Conservation (phyloP, 208 protist species). For the Acanthamoeba culbertsoni region DNA sequence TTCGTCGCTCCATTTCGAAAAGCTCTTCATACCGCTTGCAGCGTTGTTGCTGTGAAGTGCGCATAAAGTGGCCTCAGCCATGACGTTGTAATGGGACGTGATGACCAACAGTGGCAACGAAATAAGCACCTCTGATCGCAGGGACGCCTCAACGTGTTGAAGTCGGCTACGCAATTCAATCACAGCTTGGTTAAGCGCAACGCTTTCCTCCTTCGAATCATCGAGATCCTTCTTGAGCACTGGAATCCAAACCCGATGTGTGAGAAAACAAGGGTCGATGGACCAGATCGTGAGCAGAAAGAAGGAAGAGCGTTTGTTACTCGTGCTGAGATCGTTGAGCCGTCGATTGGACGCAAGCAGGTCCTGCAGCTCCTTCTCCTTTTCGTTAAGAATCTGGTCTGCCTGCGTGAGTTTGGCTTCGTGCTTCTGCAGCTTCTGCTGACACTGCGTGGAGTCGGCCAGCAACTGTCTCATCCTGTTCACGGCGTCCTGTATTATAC, state of each 20-base stretch:
- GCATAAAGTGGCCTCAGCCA: too few relatives aligned
- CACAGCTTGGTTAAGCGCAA: background rate
- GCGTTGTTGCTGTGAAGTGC: slow-evolving; percentile 19
- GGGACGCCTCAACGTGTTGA: background rate
- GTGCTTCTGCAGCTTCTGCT: slow-evolving; percentile 30
- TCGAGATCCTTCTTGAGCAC: slow-evolving; percentile 21
- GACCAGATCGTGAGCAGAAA: too few relatives aligned
- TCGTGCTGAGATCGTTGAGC: slow-evolving; percentile 35
- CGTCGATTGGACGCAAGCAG: background rate
- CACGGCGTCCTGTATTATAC: background rate
- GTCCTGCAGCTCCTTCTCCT: slow-evolving; percentile 41
- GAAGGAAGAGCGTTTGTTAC: background rate
- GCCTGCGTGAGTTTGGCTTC: slow-evolving; percentile 1
- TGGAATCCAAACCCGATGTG: background rate
- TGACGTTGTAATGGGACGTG: too few relatives aligned
- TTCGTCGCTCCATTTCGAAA: slow-evolving; percentile 22
- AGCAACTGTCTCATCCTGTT: background rate
- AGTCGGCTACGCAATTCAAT: background rate
- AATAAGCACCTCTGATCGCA: background rate
- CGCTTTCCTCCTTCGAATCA: background rate
- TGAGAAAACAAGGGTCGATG: too few relatives aligned
- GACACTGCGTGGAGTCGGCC: background rate
- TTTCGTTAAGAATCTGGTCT: slow-evolving; percentile 6
- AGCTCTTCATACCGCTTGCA: slow-evolving; percentile 49
- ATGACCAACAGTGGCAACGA: too few relatives aligned